Percentiles rank a stretch among this genome's conserved stretches.
These are phyloP conservation scores for Linum trigynum DNA, from an alignment of 345 rosid genomes.

Conservation along the genomic window DNA sequence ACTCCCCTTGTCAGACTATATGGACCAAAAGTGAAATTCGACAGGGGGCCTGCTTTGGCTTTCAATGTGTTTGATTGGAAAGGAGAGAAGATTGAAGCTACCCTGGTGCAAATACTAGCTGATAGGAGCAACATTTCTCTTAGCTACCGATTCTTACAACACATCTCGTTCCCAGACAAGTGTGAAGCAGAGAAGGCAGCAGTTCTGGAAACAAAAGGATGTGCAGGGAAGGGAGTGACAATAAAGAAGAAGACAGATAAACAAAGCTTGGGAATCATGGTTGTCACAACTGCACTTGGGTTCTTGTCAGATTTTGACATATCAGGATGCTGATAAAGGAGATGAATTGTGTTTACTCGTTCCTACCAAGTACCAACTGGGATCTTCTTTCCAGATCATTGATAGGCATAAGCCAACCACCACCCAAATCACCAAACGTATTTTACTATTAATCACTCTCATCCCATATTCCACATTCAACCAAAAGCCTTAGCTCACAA, in stretches of 20 bases:
- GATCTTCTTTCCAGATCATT: constrained; percentile 1
- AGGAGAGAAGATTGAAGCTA: constrained; percentile 67
- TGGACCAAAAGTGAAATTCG: constrained; percentile 74
- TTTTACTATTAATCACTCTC: neutral
- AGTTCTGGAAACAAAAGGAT: constrained; percentile 37
- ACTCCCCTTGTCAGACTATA: constrained; percentile 54
- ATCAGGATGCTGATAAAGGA: neutral
- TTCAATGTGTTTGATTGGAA: constrained; percentile 81
- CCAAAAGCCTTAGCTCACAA: neutral
- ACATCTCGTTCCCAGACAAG: constrained; percentile 55
- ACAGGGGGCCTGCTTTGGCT: constrained; percentile 80
- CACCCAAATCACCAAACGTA: neutral
- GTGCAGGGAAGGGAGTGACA: constrained; percentile 10
- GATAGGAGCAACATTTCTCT: constrained; percentile 65
- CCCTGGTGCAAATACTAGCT: constrained; percentile 80
- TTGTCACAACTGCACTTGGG: constrained; percentile 68
- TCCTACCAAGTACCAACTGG: neutral
- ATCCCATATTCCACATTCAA: neutral
- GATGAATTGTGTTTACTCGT: neutral
- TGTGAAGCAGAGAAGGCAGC: constrained; percentile 41
- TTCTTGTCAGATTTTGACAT: constrained; percentile 62
- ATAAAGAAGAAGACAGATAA: constrained; percentile 21
- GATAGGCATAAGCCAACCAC: constrained; percentile 47
- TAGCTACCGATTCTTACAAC: constrained; percentile 54
- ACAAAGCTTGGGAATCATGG: constrained; percentile 39